Evolutionary conservation across 176 grass and related monocot species (phyloP), one percentile per base, ranked within the genome.

Genomic region (Rhynchospora tenuis): DNA sequence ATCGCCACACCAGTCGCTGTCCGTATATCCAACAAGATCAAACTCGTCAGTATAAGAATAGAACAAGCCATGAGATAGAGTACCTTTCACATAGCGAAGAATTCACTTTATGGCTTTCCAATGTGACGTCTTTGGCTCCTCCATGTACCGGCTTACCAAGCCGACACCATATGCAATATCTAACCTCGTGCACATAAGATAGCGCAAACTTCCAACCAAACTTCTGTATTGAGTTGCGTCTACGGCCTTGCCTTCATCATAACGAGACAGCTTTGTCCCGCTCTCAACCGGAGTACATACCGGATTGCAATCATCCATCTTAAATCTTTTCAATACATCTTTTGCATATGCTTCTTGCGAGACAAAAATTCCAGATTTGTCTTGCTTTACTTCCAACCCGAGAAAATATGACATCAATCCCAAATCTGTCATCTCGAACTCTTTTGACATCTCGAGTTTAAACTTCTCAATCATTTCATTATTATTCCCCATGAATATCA

Each of bases 361-460:
- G 52, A 79, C 27, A 56, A 79, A 80, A 19, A 59, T 59, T 27
- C 0, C 0, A 12, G 46, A 31, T 38, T 38, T 38, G 33, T 38
- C 33, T 38, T 38, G 33, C 33, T 38, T 38, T 4, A 38, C 33
- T 38, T 71, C 24, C 20, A 70, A 16, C 0, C 64, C 20, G 7
- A 59, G 7, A 72, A 56, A 73, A 52, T 84, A 84, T 56, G 64
- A 55, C 44, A 73, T 84, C 3, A 38, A 2, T 0, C 64, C 45
- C 62, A 71, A 27, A 38, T 84, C 64, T 5, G 4, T 69, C 81
- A 73, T 84, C 17, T 72, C 42, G 42, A 84, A 73, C 10, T 84
- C 9, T 9, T 12, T 28, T 14, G 8, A 29, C 62, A 73, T 72
- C 3, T 6, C 11, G 5, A 8, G 13, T 44, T 16, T 71, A 20